These are phyloP conservation scores for Russula lepida DNA, from an alignment of 768 basidiomycete species.

Conservation along the genomic window DNA sequence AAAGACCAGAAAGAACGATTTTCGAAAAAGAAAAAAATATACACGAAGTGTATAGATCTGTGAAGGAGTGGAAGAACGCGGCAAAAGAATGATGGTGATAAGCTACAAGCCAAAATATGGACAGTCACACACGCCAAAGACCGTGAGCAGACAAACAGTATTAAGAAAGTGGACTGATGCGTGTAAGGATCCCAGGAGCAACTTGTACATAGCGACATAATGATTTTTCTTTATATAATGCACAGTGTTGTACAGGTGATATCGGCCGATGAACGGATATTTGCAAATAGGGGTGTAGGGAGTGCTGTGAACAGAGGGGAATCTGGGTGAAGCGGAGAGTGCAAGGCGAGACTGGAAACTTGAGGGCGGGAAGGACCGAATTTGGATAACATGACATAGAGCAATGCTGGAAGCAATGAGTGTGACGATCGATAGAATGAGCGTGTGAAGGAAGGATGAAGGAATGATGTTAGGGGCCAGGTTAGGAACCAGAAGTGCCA, in stretches of 20 bases:
- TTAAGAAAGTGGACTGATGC: background rate
- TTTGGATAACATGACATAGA: slow-evolving; percentile 6
- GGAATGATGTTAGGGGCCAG: slow-evolving; percentile 2
- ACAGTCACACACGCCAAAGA: slow-evolving; percentile 6
- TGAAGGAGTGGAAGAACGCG: background rate
- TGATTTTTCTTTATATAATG: slow-evolving; percentile 10
- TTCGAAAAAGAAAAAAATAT: background rate
- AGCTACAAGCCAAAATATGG: slow-evolving; percentile 9
- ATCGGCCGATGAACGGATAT: slow-evolving; percentile 9
- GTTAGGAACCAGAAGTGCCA: slow-evolving; percentile 9
- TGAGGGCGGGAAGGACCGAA: background rate
- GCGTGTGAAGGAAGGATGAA: slow-evolving; percentile 17
- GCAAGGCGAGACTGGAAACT: background rate
- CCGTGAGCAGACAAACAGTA: background rate
- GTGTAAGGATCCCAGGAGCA: background rate
- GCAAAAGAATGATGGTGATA: background rate
- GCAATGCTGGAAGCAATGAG: slow-evolving; percentile 11
- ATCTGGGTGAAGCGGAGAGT: background rate
- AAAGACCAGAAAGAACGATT: background rate
- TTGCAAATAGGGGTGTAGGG: slow-evolving; percentile 6
- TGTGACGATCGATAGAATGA: slow-evolving; percentile 14
- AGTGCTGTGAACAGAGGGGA: slow-evolving; percentile 6
- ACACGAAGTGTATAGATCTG: slow-evolving; percentile 1
- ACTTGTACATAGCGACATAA: slow-evolving; percentile 14
- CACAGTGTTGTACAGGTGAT: slow-evolving; percentile 19